Evolutionary conservation across 345 rosid genomes (phyloP).

Genomic region (Populus tremula): DNA sequence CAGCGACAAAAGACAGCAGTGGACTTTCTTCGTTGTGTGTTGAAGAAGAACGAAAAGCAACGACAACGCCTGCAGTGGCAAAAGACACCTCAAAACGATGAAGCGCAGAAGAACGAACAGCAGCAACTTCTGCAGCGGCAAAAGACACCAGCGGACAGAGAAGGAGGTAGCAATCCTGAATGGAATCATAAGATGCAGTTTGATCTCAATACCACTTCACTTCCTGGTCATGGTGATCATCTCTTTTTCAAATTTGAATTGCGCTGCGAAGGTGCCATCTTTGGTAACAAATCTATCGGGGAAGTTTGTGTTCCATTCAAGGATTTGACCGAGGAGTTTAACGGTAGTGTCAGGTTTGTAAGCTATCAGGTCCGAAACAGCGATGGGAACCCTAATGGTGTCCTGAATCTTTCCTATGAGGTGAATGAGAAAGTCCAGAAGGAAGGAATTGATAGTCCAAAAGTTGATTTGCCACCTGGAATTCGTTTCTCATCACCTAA

Average conservation of each 20-base stretch:
- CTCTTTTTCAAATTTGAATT: slow-evolving; percentile 37
- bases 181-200: slow-evolving; percentile 45
- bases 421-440: slow-evolving; percentile 15
- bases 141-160: slow-evolving; percentile 27
- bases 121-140: slow-evolving; percentile 28
- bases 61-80: slow-evolving; percentile 26
- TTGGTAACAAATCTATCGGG: slow-evolving; percentile 33
- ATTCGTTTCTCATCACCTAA: background rate
- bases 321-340: slow-evolving; percentile 39
- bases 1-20: slow-evolving; percentile 28
- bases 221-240: background rate
- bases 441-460: background rate
- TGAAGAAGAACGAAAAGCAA: slow-evolving; percentile 4
- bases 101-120: slow-evolving; percentile 5
- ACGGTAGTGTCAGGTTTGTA: slow-evolving; percentile 27
- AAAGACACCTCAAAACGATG: slow-evolving; percentile 22
- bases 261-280: slow-evolving; percentile 18
- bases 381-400: slow-evolving; percentile 43
- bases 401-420: slow-evolving; percentile 36
- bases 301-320: slow-evolving; percentile 33
- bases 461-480: background rate
- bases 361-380: slow-evolving; percentile 34
- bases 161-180: slow-evolving; percentile 40
- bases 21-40: slow-evolving; percentile 4
- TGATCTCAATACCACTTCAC: slow-evolving; percentile 24